Conservation (phyloP, 306 rosid species). For the Spatholobus suberectus region DNA sequence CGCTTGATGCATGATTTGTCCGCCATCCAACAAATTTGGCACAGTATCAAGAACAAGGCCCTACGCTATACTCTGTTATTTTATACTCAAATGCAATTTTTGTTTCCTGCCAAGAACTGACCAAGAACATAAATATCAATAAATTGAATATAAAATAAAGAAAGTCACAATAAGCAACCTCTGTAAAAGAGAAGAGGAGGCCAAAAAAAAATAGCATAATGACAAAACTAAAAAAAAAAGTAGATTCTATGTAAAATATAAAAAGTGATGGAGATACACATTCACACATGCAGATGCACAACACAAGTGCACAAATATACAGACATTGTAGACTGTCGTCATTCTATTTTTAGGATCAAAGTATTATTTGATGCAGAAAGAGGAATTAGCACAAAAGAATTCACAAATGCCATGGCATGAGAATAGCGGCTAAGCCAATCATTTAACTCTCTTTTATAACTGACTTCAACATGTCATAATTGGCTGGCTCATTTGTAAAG, state of each 20-base stretch:
- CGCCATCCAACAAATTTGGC: constrained; percentile 69
- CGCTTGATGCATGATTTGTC: constrained; percentile 92
- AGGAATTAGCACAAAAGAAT: background rate
- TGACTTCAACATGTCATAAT: background rate
- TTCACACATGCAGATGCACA: background rate
- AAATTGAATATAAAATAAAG: constrained; percentile 10
- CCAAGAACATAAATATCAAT: constrained; percentile 30
- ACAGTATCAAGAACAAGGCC: constrained; percentile 41
- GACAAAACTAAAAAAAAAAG: background rate
- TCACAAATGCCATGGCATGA: background rate
- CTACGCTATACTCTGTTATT: constrained; percentile 30
- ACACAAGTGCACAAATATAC: background rate
- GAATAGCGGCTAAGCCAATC: background rate
- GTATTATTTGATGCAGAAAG: background rate
- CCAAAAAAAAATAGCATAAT: background rate
- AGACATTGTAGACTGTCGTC: background rate
- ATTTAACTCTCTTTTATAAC: background rate
- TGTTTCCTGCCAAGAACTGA: constrained; percentile 49
- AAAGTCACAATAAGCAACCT: constrained; percentile 7
- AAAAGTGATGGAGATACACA: constrained; percentile 4
- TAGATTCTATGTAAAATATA: background rate
- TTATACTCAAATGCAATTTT: constrained; percentile 17
- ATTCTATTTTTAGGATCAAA: constrained; percentile 2
- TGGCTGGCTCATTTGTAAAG: background rate
- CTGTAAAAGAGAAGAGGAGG: background rate